Evolutionary conservation across 2,329 filamentous ascomycete genomes (phyloP), one percentile per base, ranked within the genome.

Genomic region (Paradendryphiella salina): DNA sequence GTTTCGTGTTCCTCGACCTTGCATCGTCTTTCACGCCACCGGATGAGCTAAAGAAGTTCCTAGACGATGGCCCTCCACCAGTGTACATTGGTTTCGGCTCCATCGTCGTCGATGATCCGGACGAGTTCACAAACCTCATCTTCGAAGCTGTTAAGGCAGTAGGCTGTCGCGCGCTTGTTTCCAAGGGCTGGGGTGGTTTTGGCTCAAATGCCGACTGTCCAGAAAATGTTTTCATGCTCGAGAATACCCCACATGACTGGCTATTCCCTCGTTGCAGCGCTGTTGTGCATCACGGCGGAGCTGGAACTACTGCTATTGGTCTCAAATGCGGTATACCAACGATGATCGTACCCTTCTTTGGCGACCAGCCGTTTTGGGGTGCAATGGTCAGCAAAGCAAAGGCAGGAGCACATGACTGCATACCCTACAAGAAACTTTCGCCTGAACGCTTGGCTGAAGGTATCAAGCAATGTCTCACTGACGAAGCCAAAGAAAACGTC

Each of bases 291-390:
- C 88, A 90, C 56, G 88, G 88, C n/a, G 88, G 88, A 10, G 88
- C 88, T 0, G 88, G 88, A 1, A 91, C 88, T 0, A 89, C 87
- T 0, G 88, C 88, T 1, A 87, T 87, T 38, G 86, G 86, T 1
- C 76, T 91, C 26, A 88, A 87, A 67, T 86, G 82, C 56, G 88
- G 81, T 3, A 83, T 82, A 61, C 88, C 88, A 0, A 89, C 85
- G 4, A 87, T 90, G 82, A 82, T 90, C 20, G 85, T 91, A 1
- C 88, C 88, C 0, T 91, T 91, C 73, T 91, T 91, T 58, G 88
- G 88, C 2, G 88, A 91, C 64, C 88, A 91, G 69, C 81, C 86
- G 40, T 91, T 91, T 66, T 91, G 88, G 88, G 88, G 87, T 2
- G 77, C 79, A 14, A 88, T 88, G 83, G 79, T 90, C 1, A 79